These are phyloP conservation scores for Mucor indicus DNA, from an alignment of 371 early-diverging fungal genomes.

Conservation along the genomic window DNA sequence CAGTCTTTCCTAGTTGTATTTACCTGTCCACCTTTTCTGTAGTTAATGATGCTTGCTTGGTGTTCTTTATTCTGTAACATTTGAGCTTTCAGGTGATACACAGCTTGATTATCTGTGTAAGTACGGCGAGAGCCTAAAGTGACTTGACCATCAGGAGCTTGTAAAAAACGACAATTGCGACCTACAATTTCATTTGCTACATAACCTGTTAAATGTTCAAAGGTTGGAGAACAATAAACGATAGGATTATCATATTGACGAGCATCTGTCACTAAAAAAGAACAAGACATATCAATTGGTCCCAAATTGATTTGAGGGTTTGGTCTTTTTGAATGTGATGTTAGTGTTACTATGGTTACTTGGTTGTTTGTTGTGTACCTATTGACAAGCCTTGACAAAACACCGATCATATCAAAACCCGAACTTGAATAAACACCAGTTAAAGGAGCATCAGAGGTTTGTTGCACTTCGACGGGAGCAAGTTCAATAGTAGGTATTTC, in stretches of 20 bases:
- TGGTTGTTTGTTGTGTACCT: slow-evolving; percentile 17
- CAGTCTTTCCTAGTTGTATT: not conserved
- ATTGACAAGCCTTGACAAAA: slow-evolving; percentile 50
- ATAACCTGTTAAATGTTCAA: slow-evolving; percentile 67
- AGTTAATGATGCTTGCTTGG: slow-evolving; percentile 67
- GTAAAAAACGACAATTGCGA: slow-evolving; percentile 71
- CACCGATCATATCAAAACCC: slow-evolving; percentile 62
- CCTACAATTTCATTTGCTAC: slow-evolving; percentile 54
- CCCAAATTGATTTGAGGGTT: slow-evolving; percentile 64
- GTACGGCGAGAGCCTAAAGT: slow-evolving; percentile 50
- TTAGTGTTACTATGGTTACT: not conserved
- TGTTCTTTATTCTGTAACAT: slow-evolving; percentile 56
- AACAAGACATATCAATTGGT: slow-evolving; percentile 65
- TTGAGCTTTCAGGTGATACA: slow-evolving; percentile 50
- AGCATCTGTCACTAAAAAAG: slow-evolving; percentile 59
- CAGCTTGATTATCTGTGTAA: slow-evolving; percentile 59
- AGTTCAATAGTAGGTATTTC: slow-evolving; percentile 16
- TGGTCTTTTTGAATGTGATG: slow-evolving; percentile 25
- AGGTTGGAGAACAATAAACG: slow-evolving; percentile 63
- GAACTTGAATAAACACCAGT: slow-evolving; percentile 46
- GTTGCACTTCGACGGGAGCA: slow-evolving; percentile 6
- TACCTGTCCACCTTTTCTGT: slow-evolving; percentile 63
- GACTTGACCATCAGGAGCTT: slow-evolving; percentile 55
- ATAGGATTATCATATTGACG: slow-evolving; percentile 55
- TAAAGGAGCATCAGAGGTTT: slow-evolving; percentile 15